phyloP scores from a whole-genome alignment of 2,329 filamentous ascomycete genomes.

The Exophiala dermatitidis region DNA sequence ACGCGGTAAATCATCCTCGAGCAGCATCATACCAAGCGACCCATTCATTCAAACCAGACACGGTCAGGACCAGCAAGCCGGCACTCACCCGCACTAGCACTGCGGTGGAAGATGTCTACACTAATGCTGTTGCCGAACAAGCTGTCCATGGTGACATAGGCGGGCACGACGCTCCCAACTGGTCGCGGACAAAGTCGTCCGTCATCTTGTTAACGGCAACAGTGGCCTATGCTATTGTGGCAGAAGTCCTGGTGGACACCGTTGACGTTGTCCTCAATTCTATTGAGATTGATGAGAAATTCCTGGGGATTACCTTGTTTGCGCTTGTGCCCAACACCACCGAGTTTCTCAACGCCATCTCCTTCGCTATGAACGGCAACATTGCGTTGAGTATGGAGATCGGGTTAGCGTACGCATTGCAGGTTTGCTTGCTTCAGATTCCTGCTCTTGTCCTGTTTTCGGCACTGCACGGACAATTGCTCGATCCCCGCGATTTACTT shows the following conservation, averaged over 20 bases:
- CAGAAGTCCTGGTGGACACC: constrained; percentile 92
- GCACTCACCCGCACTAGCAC: constrained; percentile 29
- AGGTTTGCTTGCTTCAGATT: constrained; percentile 91
- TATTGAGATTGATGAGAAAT: constrained; percentile 91
- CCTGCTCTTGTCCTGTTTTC: constrained; percentile 89
- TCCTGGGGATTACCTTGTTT: constrained; percentile 92
- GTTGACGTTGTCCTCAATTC: constrained; percentile 93
- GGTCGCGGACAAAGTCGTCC: constrained; percentile 85
- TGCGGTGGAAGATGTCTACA: constrained; percentile 34
- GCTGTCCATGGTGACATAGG: constrained; percentile 41
- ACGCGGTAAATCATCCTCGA: constrained; percentile 53
- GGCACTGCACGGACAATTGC: constrained; percentile 58
- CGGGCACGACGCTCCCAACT: constrained; percentile 97
- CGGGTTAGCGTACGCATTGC: constrained; percentile 89
- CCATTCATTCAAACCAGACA: constrained; percentile 31
- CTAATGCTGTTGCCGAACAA: constrained; percentile 43
- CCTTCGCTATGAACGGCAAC: constrained; percentile 99
- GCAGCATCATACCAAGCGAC: constrained; percentile 41
- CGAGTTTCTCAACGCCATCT: constrained; percentile 97
- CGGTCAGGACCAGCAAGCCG: constrained; percentile 29
- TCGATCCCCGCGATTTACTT: constrained; percentile 49
- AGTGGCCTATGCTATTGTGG: constrained; percentile 88
- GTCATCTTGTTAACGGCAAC: constrained; percentile 85
- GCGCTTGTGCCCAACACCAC: constrained; percentile 96
- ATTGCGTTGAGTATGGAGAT: constrained; percentile 99